Evolutionary conservation across 805 yeast species (phyloP), one percentile per base, ranked within the genome.

Genomic region (Schizosaccharomyces octosporus): DNA sequence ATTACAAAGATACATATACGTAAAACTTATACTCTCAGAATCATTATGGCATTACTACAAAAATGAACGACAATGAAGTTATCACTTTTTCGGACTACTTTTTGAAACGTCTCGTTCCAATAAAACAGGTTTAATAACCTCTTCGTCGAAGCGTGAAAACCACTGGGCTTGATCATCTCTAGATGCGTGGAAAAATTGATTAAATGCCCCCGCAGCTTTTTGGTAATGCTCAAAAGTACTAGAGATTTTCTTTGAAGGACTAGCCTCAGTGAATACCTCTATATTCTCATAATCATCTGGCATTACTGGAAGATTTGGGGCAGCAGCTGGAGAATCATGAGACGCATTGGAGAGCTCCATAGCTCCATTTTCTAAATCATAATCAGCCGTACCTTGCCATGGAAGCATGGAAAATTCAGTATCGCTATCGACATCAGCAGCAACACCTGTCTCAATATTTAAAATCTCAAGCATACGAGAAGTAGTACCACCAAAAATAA

Each of bases 391-490:
- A 24, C 4, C 42, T 27, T 29, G 42, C 59, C 48, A 54, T 55
- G 15, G 66, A 85, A 78, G 48, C 59, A 88, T 84, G 69, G 90
- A 97, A 70, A 90, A 90, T 70, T 93, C 98, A 68, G 93, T 97
- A 71, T 93, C 98, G 60, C 87, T 81, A 48, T 82, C 89, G 62
- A 73, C 79, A 62, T 87, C 95, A 66, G 83, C 90, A 21, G 48
- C 77, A 64, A 90, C 87, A 0, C 98, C 98, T 1, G 95, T 85
- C 66, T 85, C 84, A 66, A 93, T 94, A 58, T 94, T 93, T 66
- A 93, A 76, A 66, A 90, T 86, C 70, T 93, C 99, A 63, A 93
- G 78, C 99, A 93, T 93, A 57, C 95, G 86, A 1, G 98, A 97
- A 0, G 97, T 93, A 0, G 98, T 93, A 48, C 99, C 98, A 63